Base-by-base conservation (phyloP, 2,329 filamentous ascomycete species). In the Hypoxylon sp. region DNA sequence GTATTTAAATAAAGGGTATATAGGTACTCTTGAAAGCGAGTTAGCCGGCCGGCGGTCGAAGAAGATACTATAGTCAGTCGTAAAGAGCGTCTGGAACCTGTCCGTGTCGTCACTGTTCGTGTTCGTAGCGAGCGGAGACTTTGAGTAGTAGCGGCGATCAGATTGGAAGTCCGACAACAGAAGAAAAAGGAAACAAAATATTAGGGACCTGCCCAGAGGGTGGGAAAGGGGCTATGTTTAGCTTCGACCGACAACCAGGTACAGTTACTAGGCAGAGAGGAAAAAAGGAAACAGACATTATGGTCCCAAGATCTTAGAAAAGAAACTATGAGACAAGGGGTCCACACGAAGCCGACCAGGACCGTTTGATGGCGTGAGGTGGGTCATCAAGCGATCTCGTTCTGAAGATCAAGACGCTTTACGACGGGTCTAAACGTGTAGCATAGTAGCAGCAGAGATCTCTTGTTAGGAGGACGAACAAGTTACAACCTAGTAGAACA, bases 181-280 rank as follows among this genome's bases (percentile, higher is more conserved):
- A 57, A 48, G 49, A 37, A 55, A 37, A 58, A 31, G 46, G 42
- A 51, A 55, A n/a, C n/a, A 65, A 17, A 12, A 8, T 26, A 51
- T 42, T 61, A 57, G 64, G 66, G 64, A 61, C 67, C 67, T 63
- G 71, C 69, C 69, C 66, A 63, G 57, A 23, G 50, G 60, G 63
- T 64, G 58, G 59, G 65, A 62, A 64, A 59, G 61, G 56, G 52
- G 26, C 49, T 36, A 61, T 55, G 57, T 62, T 66, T 63, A 60
- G 61, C 56, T 61, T 61, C 58, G 53, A 51, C 49, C 32, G 56
- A 57, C 16, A 44, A 61, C 44, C 35, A 38, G 17, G 35, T 51
- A 27, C 23, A 16, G n/a, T 5, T 32, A 40, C 21, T 19, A 43
- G 36, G 21, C 45, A 32, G 60, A 61, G 47, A 60, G 54, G 57